Base-by-base conservation (phyloP, 768 basidiomycete genomes). In the Leccinum boreale region DNA sequence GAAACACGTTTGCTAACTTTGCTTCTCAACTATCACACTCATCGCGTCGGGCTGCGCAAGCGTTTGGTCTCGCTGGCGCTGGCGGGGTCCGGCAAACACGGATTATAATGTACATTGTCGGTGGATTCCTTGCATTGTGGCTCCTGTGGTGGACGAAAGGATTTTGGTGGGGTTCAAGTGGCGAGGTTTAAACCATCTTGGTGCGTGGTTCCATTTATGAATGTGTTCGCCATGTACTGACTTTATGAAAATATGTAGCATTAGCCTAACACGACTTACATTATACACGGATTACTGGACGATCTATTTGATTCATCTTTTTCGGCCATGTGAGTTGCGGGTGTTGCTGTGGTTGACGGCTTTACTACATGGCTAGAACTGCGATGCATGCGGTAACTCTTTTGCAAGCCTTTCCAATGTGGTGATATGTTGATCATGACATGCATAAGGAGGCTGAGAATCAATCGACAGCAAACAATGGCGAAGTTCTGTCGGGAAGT, bases 71-170 rank as follows among this genome's bases (percentile, higher is more conserved):
- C 50, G 12, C 58, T 17, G 82, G 82, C 5, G 73, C 81, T 31
- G 85, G 87, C 1, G 81, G 86, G 15, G 74, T 89, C 48, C 87
- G 84, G 70, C 85, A 86, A 42, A 87, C 82, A 75, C 79, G 87
- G 29, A 81, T 90, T 46, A 89, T 86, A 14, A 70, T 84, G 55
- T 79, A 84, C 49, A 75, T 87, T 33, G 82, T 87, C 15, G 76
- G 70, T 0, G 70, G 78, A 3, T 81, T 90, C 63, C 57, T 91
- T 44, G 63, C 70, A 0, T 70, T 90, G 21, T 87, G 85, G 85
- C 51, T 90, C 4, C 48, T 77, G 11, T 80, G 78, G 67, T 83
- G 78, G 69, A 62, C 83, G 12, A 73, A 77, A 51, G 69, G 73
- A 17, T 79, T 80, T 75, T 84, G 83, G 82, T 68, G 68, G 65